Evolutionary conservation across 257 asterid species (phyloP), one percentile per base, ranked within the genome.

Genomic region (Lantana camara): DNA sequence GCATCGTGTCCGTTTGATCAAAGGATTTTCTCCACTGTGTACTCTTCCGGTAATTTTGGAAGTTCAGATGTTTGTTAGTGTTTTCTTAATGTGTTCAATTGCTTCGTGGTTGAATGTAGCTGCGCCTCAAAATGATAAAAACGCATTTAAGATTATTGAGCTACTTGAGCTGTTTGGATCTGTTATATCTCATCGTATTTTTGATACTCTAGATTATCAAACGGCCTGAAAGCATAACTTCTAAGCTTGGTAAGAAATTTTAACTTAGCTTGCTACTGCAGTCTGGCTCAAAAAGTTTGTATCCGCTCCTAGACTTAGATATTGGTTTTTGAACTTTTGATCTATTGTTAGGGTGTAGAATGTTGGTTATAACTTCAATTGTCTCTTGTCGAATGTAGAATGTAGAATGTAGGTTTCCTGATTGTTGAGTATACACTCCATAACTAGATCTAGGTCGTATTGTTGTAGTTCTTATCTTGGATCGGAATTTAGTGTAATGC

Each of bases 1-100:
- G 86, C 90, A 38, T 88, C 99, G 1, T 94, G 91, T 65, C 99
- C 99, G 17, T 90, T 86, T 44, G 97, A 90, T 80, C 96, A 84
- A 51, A 86, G 99, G 51, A 86, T 94, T 49, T 94, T 94, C 80
- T 94, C 99, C 22, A 94, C 96, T 1, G 96, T 90, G 9, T 90
- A 81, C 76, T 94, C 88, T 64, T 85, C 96, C 3, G 96, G 96
- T 92, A 80, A 75, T 62, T 52, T 20, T 1, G 24, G 11, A 17
- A 34, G 20, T 21, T 66, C 30, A n/a, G 57, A 50, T 46, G 60
- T 23, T 38, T 42, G 1, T 56, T 19, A 15, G 41, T 49, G 14
- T 21, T 56, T 11, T 23, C 30, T 22, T 15, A 14, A 44, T 32
- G 62, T 29, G 9, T 38, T 4, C 23, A 6, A 15, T 67, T 68